Evolutionary conservation across 495 filamentous ascomycete species (phyloP), one percentile per base, ranked within the genome.

Genomic region (Hyphodiscus hymeniophilus): DNA sequence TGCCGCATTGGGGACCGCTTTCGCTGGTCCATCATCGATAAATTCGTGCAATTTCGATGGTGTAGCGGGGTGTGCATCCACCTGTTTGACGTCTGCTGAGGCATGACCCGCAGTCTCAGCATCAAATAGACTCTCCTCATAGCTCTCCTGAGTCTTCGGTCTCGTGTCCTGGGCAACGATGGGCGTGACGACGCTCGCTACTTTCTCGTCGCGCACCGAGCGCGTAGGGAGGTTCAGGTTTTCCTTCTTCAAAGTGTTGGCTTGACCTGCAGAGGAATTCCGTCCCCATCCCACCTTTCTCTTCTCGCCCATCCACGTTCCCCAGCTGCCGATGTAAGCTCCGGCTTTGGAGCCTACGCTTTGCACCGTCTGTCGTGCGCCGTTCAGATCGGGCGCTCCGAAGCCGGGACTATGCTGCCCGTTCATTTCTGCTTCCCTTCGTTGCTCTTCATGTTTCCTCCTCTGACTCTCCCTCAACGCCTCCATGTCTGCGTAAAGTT

Each of bases 281-380:
- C 69, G 60, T 38, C 69, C 72, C 71, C 76, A 77, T 7, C 78
- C 74, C 12, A 63, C 63, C 58, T 84, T 87, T 39, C 84, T 72
- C 67, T 94, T 94, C 66, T 98, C 90, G 23, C 79, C 81, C 5
- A 91, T 91, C 92, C 92, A 98, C 2, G 79, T 68, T n/a, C 89
- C 82, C 94, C 94, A 97, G 21, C 88, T 94, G 41, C 83, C 89
- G 39, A 98, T 72, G 57, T 95, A 98, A 4, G 91, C 84, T 15
- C 87, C 77, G 8, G 91, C 91, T 52, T 82, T 83, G 52, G 81
- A 75, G 8, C 82, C 68, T 0, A 85, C 85, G 1, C 80, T 80
- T 47, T 72, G 74, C 12, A 81, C 75, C 4, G 81, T 74, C 39
- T 82, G 78, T 63, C 87, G 84, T 0, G 84, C 79, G 54, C 82